phyloP scores from a whole-genome alignment of 306 rosid species.

The Rosa lucieae region DNA sequence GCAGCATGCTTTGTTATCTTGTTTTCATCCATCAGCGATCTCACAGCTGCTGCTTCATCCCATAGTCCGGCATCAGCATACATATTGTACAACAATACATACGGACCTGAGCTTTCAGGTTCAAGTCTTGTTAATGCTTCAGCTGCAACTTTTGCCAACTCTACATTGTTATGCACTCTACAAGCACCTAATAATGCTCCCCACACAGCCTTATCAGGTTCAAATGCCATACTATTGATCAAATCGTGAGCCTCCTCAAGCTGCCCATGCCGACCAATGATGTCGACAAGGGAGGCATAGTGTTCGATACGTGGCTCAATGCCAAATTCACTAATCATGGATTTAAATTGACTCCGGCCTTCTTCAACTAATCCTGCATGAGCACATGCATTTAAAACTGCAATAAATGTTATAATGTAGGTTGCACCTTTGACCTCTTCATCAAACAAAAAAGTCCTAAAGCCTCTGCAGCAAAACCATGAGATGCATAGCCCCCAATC shows the following conservation, averaged over 20 bases:
- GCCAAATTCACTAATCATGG: slow-evolving; percentile 39
- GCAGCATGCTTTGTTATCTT: slow-evolving; percentile 40
- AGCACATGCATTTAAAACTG: slow-evolving; percentile 50
- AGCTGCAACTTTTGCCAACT: slow-evolving; percentile 45
- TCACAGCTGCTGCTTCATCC: slow-evolving; percentile 45
- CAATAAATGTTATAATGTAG: slow-evolving; percentile 46
- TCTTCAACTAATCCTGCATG: slow-evolving; percentile 51
- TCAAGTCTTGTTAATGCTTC: slow-evolving; percentile 45
- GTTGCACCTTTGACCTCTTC: no score
- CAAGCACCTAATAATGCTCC: slow-evolving; percentile 56
- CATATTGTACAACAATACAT: slow-evolving; percentile 45
- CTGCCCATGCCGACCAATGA: slow-evolving; percentile 49
- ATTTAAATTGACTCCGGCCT: slow-evolving; percentile 40
- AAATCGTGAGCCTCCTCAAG: slow-evolving; percentile 47
- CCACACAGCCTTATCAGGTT: slow-evolving; percentile 52
- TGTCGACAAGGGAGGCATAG: slow-evolving; percentile 49
- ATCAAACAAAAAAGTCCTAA: no score
- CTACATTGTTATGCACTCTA: slow-evolving; percentile 46
- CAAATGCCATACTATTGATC: slow-evolving; percentile 45
- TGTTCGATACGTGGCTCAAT: slow-evolving; percentile 44
- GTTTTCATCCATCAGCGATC: slow-evolving; percentile 40
- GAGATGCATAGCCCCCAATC: no score
- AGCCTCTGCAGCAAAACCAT: no score
- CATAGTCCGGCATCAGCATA: slow-evolving; percentile 47
- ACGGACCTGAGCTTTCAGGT: slow-evolving; percentile 52